Conservation (phyloP, 768 basidiomycete genomes). For the Chalciporus chontae region DNA sequence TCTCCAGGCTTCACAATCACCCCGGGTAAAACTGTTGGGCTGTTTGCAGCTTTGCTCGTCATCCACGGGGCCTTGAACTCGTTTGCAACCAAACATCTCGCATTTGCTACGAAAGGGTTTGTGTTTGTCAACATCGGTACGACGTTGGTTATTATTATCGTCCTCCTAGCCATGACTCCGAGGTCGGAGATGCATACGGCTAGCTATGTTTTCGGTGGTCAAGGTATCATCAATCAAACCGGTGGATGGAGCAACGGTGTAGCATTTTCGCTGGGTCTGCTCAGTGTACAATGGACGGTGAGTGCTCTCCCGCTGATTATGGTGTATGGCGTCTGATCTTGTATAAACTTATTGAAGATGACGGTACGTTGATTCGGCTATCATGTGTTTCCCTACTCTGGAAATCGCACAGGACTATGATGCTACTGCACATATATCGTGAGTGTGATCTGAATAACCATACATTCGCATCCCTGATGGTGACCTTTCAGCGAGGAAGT, state of each 20-base stretch:
- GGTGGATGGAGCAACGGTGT: slow-evolving; percentile 78
- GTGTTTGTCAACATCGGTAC: slow-evolving; percentile 88
- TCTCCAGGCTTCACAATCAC: slow-evolving; percentile 1
- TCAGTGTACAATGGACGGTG: slow-evolving; percentile 88
- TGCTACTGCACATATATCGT: slow-evolving; percentile 81
- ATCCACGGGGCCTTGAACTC: slow-evolving; percentile 73
- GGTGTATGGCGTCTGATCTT: background rate
- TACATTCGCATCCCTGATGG: background rate
- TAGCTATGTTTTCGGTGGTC: slow-evolving; percentile 73
- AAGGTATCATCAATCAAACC: slow-evolving; percentile 72
- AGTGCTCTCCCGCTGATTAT: slow-evolving; percentile 20
- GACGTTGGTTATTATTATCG: slow-evolving; percentile 81
- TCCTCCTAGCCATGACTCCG: slow-evolving; percentile 70
- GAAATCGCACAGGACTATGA: slow-evolving; percentile 62
- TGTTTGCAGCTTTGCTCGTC: slow-evolving; percentile 73
- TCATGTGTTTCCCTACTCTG: background rate
- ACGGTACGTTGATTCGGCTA: slow-evolving; percentile 39
- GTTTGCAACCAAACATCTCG: slow-evolving; percentile 70
- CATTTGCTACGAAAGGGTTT: slow-evolving; percentile 68
- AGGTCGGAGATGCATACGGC: slow-evolving; percentile 79
- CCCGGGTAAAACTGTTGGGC: slow-evolving; percentile 70
- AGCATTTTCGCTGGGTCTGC: slow-evolving; percentile 79
- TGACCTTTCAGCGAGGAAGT: slow-evolving; percentile 62
- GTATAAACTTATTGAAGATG: slow-evolving; percentile 40
- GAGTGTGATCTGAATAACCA: slow-evolving; percentile 21